These are phyloP conservation scores for Austroboletus rostrupii DNA, from an alignment of 1,284 basidiomycete species.

Conservation along the genomic window DNA sequence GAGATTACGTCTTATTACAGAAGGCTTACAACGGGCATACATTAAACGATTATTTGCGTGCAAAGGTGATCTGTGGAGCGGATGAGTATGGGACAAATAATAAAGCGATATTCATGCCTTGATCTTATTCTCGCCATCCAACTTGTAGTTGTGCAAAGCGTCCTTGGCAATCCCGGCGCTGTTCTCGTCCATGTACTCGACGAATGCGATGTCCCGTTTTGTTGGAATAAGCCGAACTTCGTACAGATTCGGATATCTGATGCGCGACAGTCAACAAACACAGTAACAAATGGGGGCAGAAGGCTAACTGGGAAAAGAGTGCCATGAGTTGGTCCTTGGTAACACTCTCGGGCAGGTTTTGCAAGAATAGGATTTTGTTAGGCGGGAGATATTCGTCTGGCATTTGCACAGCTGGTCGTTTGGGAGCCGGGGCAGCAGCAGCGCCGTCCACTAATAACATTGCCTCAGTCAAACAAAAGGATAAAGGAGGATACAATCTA, in stretches of 20 bases:
- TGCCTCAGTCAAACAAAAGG: conserved; percentile 8
- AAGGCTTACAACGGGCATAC: conserved; percentile 30
- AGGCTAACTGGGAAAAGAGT: conserved; percentile 80
- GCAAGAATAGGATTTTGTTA: conserved; percentile 98
- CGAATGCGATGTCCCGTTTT: conserved; percentile 94
- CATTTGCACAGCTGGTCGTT: conserved; percentile 86
- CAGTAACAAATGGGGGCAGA: neutral
- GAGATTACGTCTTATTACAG: conserved; percentile 30
- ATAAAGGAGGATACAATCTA: conserved; percentile 32
- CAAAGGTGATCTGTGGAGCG: conserved; percentile 51
- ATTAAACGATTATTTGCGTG: conserved; percentile 46
- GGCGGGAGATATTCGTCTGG: conserved; percentile 99
- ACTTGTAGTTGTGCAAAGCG: conserved; percentile 92
- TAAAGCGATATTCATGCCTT: conserved; percentile 52
- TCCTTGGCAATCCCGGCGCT: conserved; percentile 90
- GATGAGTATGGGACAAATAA: conserved; percentile 6
- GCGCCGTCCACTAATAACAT: conserved; percentile 62
- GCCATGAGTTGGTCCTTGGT: conserved; percentile 87
- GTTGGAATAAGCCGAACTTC: conserved; percentile 96
- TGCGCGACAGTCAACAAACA: conserved; percentile 9
- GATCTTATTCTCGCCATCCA: conserved; percentile 95
- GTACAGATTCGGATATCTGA: conserved; percentile 85
- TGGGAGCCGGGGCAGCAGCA: conserved; percentile 58
- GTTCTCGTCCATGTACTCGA: conserved; percentile 89
- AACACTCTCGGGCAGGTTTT: conserved; percentile 90